Base-by-base conservation (phyloP, 164 flowering plant species). In the Liquidambar formosana region DNA sequence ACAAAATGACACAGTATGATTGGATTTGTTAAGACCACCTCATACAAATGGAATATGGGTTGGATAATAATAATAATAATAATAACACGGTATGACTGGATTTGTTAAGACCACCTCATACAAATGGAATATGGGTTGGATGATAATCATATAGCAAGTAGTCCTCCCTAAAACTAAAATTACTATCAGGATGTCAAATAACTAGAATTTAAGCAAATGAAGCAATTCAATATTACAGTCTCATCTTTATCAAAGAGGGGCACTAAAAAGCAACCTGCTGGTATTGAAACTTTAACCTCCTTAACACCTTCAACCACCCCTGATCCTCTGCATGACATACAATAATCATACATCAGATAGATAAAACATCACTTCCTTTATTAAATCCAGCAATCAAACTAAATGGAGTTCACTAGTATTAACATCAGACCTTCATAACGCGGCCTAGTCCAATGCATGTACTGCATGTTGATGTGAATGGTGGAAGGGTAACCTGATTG, bases 401-500 rank as follows among this genome's bases (percentile, higher is more conserved):
- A 47, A 61, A 28, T 1, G 21, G n/a, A 70, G 15, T 44, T 66
- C 25, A 12, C 16, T 25, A 18, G 28, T 57, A 15, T 54, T 46
- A 46, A 57, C 56, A 70, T 60, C 75, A 63, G 12, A 88, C 95
- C 92, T 84, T 84, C 51, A 92, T 80, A 49, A 91, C 73, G 51
- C 77, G 84, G 19, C 99, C 95, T 10, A 72, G 65, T 26, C 99
- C 99, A 81, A 77, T 89, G 72, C 99, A 94, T 46, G 83, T 74
- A 66, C 76, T 78, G 79, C 99, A 94, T 21, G 85, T 92, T 72
- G 96, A 77, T 26, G 89, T 86, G 77, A 94, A 94, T 54, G 99
- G 99, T 62, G 96, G 95, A 75, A 92, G 57, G 19, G 97, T 89
- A 54, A 92, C 92, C 98, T 93, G 78, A 49, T 70, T 18, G 47